These are phyloP conservation scores for Ustilago vetiveriae DNA, from an alignment of 1,284 basidiomycete genomes.

Conservation along the genomic window DNA sequence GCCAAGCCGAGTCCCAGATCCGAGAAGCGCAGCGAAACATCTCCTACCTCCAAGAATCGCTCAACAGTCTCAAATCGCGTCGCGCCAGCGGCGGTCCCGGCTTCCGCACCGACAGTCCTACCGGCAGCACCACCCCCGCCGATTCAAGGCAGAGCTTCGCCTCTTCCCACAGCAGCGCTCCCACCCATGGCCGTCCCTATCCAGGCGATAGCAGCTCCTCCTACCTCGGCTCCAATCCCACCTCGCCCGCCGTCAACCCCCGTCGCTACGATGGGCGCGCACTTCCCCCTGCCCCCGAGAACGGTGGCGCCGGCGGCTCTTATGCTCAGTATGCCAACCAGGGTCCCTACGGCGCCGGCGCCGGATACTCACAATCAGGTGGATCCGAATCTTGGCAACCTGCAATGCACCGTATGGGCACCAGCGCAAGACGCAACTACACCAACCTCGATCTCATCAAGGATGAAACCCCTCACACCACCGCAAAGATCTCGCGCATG, in stretches of 20 bases:
- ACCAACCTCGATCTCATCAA: slow-evolving; percentile 82
- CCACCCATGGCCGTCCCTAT: slow-evolving; percentile 31
- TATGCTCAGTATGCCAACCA: slow-evolving; percentile 48
- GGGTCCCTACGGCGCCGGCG: slow-evolving; percentile 31
- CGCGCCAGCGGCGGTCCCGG: slow-evolving; percentile 69
- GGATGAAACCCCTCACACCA: slow-evolving; percentile 94
- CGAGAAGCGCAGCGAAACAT: slow-evolving; percentile 85
- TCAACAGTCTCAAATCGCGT: slow-evolving; percentile 80
- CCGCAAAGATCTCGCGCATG: slow-evolving; percentile 97
- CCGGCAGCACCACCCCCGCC: slow-evolving; percentile 26
- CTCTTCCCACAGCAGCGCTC: slow-evolving; percentile 25
- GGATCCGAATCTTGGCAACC: slow-evolving; percentile 51
- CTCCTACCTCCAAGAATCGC: slow-evolving; percentile 85
- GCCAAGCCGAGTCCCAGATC: slow-evolving; percentile 79
- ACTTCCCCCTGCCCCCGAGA: slow-evolving; percentile 32
- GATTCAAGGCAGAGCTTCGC: slow-evolving; percentile 45
- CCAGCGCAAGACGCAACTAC: slow-evolving; percentile 55
- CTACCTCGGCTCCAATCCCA: slow-evolving; percentile 38
- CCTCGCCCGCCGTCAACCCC: slow-evolving; percentile 40
- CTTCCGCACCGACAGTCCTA: slow-evolving; percentile 40
- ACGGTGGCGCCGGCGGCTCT: slow-evolving; percentile 18
- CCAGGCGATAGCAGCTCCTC: slow-evolving; percentile 53
- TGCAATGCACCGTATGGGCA: slow-evolving; percentile 56
- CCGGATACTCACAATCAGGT: slow-evolving; percentile 16
- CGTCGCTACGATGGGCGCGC: slow-evolving; percentile 49